Conservation (phyloP, 2,329 filamentous ascomycete species). For the Alternaria alternata region DNA sequence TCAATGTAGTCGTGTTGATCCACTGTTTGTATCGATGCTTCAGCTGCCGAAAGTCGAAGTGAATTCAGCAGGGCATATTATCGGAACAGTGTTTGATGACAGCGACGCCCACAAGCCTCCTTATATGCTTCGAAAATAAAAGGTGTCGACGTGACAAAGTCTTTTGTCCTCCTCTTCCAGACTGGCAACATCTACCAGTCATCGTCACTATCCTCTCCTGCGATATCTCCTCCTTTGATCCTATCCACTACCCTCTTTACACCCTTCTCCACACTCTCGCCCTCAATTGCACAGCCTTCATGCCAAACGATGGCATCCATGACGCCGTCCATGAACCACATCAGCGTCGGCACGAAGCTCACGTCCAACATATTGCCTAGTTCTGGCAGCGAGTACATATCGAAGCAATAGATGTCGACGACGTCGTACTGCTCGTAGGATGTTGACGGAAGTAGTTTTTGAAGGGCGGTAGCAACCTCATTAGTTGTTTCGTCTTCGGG, state of each 20-base stretch:
- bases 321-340: slow-evolving; percentile 35
- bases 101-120: background rate
- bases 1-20: background rate
- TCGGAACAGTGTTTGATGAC: background rate
- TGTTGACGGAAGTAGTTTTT: slow-evolving; percentile 24
- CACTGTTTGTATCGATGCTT: background rate
- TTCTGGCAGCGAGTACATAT: slow-evolving; percentile 34
- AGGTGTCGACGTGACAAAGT: background rate
- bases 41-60: background rate
- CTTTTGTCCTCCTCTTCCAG: background rate
- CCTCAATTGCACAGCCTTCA: slow-evolving; percentile 31
- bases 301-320: slow-evolving; percentile 37
- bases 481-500: slow-evolving; percentile 31
- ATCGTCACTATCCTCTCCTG: slow-evolving; percentile 29
- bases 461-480: slow-evolving; percentile 21
- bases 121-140: background rate
- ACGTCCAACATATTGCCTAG: slow-evolving; percentile 30
- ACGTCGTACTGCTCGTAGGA: slow-evolving; percentile 21
- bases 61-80: background rate
- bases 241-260: slow-evolving; percentile 36
- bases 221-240: slow-evolving; percentile 37
- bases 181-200: slow-evolving; percentile 21
- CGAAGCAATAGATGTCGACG: slow-evolving; percentile 32
- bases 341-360: slow-evolving; percentile 34
- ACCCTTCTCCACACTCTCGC: slow-evolving; percentile 32